Evolutionary conservation across 805 yeast species (phyloP), one percentile per base, ranked within the genome.

Genomic region (Yarrowia sp.): DNA sequence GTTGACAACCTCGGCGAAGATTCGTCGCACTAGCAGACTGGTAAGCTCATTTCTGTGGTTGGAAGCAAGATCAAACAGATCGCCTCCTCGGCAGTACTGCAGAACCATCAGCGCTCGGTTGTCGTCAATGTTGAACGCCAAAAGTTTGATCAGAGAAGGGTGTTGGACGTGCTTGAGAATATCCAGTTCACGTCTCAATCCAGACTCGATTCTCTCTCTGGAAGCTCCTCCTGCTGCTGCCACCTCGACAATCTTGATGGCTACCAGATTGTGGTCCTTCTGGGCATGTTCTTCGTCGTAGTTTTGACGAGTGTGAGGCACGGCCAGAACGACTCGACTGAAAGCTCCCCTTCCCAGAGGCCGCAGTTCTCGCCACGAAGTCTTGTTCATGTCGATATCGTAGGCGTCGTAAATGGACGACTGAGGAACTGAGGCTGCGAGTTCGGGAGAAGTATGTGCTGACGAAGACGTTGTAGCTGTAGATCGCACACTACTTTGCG

Each of bases 51-150:
- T 72, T n/a, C 83, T 77, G 68, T 81, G 73, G 7, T 73, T 73
- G 10, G 85, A 77, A 0, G 88, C 84, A 69, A 91, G 83, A 42
- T 87, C 87, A 72, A 90, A 87, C 47, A 95, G 76, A 73, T 92
- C 97, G 4, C 98, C 98, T 6, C 98, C 98, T 7, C 80, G 76
- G 72, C 92, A 90, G 75, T 84, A 91, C 1, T 93, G 90, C 73
- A 93, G 80, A 47, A 89, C 88, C 76, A 93, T 83, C 17, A 79
- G 65, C 9, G 81, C 80, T 5, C 77, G 73, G 8, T 68, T 78
- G 73, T 69, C 77, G 78, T 73, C 81, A 69, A 71, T 76, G 79
- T 73, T 78, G 73, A 72, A 73, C 56, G 76, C 77, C 36, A 87
- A 73, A 12, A 93, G 78, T 55, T 81, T 78, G 24, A 91, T 86